A percentile compares a stretch with the other conserved stretches of the same genome.
Evolutionary conservation across 2,329 filamentous ascomycete species (phyloP).

Genomic region (Aschersonia sp.): DNA sequence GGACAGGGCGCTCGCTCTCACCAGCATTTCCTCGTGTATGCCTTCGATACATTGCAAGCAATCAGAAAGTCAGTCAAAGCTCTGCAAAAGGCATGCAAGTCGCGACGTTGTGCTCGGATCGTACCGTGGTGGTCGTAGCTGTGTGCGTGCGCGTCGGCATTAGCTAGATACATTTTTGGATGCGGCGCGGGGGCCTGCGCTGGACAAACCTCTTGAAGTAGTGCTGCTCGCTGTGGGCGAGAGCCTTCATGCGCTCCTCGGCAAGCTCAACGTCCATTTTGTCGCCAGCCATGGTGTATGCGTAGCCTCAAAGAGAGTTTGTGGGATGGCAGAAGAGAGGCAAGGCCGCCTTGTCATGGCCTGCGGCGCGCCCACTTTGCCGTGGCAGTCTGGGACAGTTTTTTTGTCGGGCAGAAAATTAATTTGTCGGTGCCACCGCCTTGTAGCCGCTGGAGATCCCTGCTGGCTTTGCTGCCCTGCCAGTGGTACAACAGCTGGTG

Average conservation of each 20-base stretch:
- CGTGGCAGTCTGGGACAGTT: constrained; percentile 4
- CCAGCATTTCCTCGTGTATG: constrained; percentile 97
- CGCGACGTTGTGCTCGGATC: constrained; percentile 3
- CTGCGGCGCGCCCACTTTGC: constrained; percentile 1
- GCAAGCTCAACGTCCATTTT: constrained; percentile 46
- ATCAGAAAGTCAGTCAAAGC: constrained; percentile 12
- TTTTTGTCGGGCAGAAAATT: constrained; percentile 16
- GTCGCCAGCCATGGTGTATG: constrained; percentile 27
- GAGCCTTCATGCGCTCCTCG: constrained; percentile 49
- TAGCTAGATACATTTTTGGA: background rate
- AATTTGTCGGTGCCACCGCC: constrained; percentile 14
- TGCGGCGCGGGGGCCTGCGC: background rate
- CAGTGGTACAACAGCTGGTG: too few relatives aligned
- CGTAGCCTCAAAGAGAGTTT: background rate
- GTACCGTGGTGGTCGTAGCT: constrained; percentile 94
- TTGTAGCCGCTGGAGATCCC: background rate
- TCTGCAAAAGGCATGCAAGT: too few relatives aligned
- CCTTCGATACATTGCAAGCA: constrained; percentile 31
- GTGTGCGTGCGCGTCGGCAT: constrained; percentile 20
- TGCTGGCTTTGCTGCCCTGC: too few relatives aligned
- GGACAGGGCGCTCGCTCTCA: constrained; percentile 27
- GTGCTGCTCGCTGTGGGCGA: constrained; percentile 94
- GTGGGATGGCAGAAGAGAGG: background rate
- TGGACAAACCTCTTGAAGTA: constrained; percentile 86
- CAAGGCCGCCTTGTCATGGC: constrained; percentile 1